phyloP scores from a whole-genome alignment of 345 rosid genomes.

The Ceriops tagal region DNA sequence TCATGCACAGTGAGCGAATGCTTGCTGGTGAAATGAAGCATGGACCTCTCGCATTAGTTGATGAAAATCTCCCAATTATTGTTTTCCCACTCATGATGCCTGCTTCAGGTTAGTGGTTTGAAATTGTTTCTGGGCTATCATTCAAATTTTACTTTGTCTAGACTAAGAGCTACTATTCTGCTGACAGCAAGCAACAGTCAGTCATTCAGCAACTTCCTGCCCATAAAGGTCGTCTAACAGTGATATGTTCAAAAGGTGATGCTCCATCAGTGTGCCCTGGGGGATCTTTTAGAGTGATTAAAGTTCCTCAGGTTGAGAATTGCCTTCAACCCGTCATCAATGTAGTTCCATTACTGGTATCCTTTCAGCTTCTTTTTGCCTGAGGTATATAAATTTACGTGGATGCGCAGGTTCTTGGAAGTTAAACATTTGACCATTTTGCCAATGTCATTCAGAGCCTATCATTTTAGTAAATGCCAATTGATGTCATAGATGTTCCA shows the following conservation, averaged over 20 bases:
- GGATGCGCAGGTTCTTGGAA: too few relatives aligned
- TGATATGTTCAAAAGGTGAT: constrained; percentile 79
- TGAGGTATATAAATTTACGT: too few relatives aligned
- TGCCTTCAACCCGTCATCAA: constrained; percentile 91
- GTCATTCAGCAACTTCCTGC: constrained; percentile 96
- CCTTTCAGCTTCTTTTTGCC: neutral
- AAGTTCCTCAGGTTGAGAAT: constrained; percentile 86
- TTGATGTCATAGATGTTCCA: too few relatives aligned
- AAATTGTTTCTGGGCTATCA: too few relatives aligned
- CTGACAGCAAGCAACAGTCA: constrained; percentile 74
- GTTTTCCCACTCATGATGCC: constrained; percentile 82
- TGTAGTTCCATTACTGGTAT: constrained; percentile 79
- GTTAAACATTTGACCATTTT: too few relatives aligned
- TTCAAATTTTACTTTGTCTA: too few relatives aligned
- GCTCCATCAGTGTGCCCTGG: constrained; percentile 71
- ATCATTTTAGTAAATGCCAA: too few relatives aligned
- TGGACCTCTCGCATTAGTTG: constrained; percentile 94
- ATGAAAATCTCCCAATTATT: constrained; percentile 73
- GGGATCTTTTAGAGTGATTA: constrained; percentile 66
- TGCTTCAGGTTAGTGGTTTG: constrained; percentile 62
- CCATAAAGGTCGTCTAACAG: constrained; percentile 74
- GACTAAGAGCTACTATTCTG: neutral
- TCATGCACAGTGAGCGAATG: constrained; percentile 95
- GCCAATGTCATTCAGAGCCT: too few relatives aligned
- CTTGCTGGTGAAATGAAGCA: constrained; percentile 99